Conservation (phyloP, 768 basidiomycete genomes). For the Amyloporia xantha region DNA sequence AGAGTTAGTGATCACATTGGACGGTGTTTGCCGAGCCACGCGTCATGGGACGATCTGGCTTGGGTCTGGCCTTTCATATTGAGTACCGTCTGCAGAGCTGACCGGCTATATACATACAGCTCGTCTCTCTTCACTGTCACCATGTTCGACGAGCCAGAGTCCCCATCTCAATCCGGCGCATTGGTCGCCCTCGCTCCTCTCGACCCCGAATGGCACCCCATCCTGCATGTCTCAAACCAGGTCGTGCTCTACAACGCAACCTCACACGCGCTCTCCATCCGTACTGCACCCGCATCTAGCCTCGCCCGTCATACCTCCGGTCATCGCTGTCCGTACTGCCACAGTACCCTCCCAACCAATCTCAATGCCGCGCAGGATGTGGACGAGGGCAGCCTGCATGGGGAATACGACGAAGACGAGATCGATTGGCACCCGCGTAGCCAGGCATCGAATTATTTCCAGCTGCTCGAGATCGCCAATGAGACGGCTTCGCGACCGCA, state of each 20-base stretch:
- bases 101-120: too few species aligned
- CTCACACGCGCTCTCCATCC: constrained; percentile 75
- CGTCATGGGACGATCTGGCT: too few species aligned
- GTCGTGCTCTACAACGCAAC: constrained; percentile 84
- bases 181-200: constrained; percentile 18
- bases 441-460: constrained; percentile 75
- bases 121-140: background rate
- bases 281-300: constrained; percentile 11
- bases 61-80: too few species aligned
- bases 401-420: constrained; percentile 22
- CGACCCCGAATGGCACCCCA: constrained; percentile 60
- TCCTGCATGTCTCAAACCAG: constrained; percentile 78
- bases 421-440: constrained; percentile 33
- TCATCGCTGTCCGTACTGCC: constrained; percentile 65
- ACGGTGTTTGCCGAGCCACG: too few species aligned
- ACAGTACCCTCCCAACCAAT: constrained; percentile 46
- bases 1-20: too few species aligned
- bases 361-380: constrained; percentile 21
- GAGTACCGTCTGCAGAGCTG: too few species aligned
- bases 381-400: constrained; percentile 17
- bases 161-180: constrained; percentile 9
- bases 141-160: constrained; percentile 14
- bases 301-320: too few species aligned
- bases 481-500: constrained; percentile 38
- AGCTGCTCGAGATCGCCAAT: constrained; percentile 66